phyloP scores from a whole-genome alignment of 805 yeast species.

The Lachancea mirantina region DNA sequence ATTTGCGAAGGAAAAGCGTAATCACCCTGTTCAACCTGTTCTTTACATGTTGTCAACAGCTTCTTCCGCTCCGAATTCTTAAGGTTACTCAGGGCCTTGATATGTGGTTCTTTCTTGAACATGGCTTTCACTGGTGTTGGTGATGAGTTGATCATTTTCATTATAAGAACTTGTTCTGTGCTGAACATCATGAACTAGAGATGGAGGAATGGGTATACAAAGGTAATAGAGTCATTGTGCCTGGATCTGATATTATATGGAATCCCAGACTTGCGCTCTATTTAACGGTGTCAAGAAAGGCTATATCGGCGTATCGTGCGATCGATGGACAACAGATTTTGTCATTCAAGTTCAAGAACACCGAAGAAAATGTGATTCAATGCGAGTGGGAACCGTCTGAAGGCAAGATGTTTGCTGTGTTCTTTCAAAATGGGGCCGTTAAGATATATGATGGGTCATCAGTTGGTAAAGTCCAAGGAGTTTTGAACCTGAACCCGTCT shows the following conservation, averaged over 20 bases:
- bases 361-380: slow-evolving; percentile 10
- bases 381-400: slow-evolving; percentile 21
- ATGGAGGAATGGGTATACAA: slow-evolving; percentile 3
- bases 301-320: slow-evolving; percentile 13
- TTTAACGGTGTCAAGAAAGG: slow-evolving; percentile 11
- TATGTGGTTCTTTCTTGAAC: slow-evolving; percentile 35
- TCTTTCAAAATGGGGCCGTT: slow-evolving; percentile 39
- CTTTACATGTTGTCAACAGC: slow-evolving; percentile 37
- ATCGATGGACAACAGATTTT: slow-evolving; percentile 18
- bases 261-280: slow-evolving; percentile 17
- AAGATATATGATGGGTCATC: slow-evolving; percentile 41
- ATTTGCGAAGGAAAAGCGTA: slow-evolving; percentile 39
- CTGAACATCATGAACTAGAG: background rate
- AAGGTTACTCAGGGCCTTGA: slow-evolving; percentile 71
- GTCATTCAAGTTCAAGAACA: slow-evolving; percentile 17
- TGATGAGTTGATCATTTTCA: background rate
- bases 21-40: slow-evolving; percentile 22
- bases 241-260: slow-evolving; percentile 8
- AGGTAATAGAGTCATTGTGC: slow-evolving; percentile 2
- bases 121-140: slow-evolving; percentile 10
- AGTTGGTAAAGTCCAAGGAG: slow-evolving; percentile 21
- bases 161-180: too few species aligned
- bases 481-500: slow-evolving; percentile 8
- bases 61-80: slow-evolving; percentile 69
- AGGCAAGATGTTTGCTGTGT: slow-evolving; percentile 38